Evolutionary conservation across 345 rosid genomes (phyloP).

Genomic region (Lumnitzera littorea): DNA sequence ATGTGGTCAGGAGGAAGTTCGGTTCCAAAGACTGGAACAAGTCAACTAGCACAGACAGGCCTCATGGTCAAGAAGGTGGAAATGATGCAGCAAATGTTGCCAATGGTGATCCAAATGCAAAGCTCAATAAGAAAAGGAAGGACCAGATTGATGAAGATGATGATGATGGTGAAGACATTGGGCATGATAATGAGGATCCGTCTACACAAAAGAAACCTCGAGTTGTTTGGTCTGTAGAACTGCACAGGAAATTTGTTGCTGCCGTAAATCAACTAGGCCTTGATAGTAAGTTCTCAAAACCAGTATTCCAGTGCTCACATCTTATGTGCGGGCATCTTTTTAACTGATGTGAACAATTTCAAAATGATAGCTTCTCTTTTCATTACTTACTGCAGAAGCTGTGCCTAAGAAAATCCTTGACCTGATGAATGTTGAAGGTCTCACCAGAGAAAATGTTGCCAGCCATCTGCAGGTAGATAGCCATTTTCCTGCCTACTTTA

Average conservation of each 20-base stretch:
- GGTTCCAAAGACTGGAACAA: conserved; percentile 29
- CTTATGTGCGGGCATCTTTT: not conserved
- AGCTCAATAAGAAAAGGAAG: conserved; percentile 55
- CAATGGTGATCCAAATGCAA: conserved; percentile 45
- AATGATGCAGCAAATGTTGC: conserved; percentile 19
- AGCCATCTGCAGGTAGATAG: conserved; percentile 83
- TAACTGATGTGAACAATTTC: not conserved
- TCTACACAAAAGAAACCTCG: conserved; percentile 76
- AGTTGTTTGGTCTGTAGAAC: conserved; percentile 74
- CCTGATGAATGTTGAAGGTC: conserved; percentile 81
- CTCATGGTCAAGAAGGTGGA: conserved; percentile 24
- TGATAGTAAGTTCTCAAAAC: conserved; percentile 51
- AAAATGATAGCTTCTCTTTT: not conserved
- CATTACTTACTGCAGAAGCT: conserved; percentile 55
- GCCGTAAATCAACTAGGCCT: conserved; percentile 75
- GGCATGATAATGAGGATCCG: conserved; percentile 42
- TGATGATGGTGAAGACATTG: conserved; percentile 48
- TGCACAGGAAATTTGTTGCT: conserved; percentile 65
- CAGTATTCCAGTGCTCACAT: not conserved
- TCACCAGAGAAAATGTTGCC: conserved; percentile 89
- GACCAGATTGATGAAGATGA: conserved; percentile 75
- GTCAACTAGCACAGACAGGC: conserved; percentile 27
- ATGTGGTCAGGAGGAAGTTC: conserved; percentile 62
- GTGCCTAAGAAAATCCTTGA: conserved; percentile 96
- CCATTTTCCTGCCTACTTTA: conserved; percentile 1